Evolutionary conservation across 768 basidiomycete genomes (phyloP).

Genomic region (Russula olivacea): DNA sequence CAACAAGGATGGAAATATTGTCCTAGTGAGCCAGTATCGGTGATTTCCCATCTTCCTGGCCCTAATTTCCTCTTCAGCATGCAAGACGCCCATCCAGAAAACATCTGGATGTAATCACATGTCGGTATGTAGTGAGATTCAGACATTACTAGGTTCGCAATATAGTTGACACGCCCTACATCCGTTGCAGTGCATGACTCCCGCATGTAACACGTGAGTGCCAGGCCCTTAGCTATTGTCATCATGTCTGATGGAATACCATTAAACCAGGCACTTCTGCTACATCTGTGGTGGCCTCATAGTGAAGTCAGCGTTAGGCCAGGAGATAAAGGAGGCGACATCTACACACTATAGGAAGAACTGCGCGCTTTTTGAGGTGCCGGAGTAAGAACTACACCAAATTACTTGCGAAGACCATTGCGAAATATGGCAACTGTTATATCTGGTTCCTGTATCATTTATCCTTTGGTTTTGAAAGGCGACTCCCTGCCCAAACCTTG

Average conservation of each 20-base stretch:
- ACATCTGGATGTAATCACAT: constrained; percentile 54
- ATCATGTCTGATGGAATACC: not conserved
- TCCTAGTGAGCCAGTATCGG: constrained; percentile 26
- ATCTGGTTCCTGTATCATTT: not conserved
- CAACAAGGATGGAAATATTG: constrained; percentile 34
- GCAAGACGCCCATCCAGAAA: constrained; percentile 47
- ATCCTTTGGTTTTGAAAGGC: not conserved
- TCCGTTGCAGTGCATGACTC: constrained; percentile 42
- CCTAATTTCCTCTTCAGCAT: constrained; percentile 32
- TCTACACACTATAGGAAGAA: constrained; percentile 32
- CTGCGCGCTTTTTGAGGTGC: constrained; percentile 35
- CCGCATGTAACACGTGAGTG: constrained; percentile 46
- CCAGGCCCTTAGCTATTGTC: not conserved
- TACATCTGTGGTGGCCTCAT: constrained; percentile 47
- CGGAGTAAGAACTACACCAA: not conserved
- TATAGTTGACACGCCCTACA: not conserved
- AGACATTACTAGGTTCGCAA: not conserved
- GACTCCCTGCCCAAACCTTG: not conserved
- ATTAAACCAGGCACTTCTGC: constrained; percentile 42
- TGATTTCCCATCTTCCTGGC: not conserved
- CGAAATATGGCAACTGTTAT: not conserved
- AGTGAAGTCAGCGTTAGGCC: constrained; percentile 35
- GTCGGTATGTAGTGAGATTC: constrained; percentile 37
- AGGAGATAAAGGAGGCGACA: constrained; percentile 32
- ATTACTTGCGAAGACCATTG: not conserved